Conservation (phyloP, 202 grass and related monocot species). For the Setaria italica region DNA sequence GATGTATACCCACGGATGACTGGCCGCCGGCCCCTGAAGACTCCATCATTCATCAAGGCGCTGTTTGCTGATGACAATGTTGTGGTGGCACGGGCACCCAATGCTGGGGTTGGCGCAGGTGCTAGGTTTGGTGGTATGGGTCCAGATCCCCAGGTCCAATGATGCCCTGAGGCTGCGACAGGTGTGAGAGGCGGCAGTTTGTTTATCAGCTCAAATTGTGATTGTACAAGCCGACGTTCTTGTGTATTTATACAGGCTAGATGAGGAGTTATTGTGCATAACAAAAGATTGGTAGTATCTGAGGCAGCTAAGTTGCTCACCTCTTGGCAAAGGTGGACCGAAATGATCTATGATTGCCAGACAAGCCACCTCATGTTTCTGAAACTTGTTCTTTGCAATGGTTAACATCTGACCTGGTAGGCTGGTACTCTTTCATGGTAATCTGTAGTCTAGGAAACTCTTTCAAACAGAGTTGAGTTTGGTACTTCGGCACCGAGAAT, state of each 20-base stretch:
- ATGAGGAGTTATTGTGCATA: constrained; percentile 65
- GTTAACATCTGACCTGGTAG: constrained; percentile 41
- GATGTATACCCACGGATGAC: constrained; percentile 95
- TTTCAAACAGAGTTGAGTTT: neutral
- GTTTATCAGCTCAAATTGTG: constrained; percentile 28
- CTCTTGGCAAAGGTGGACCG: constrained; percentile 2
- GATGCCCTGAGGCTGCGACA: constrained; percentile 5
- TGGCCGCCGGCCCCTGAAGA: constrained; percentile 79
- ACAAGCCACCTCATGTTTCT: neutral
- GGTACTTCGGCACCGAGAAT: neutral
- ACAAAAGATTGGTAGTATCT: constrained; percentile 43
- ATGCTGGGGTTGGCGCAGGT: constrained; percentile 51
- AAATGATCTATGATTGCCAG: constrained; percentile 22
- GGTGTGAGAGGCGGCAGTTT: constrained; percentile 20
- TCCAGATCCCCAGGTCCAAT: constrained; percentile 48
- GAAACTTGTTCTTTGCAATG: neutral
- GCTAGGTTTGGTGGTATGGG: constrained; percentile 59
- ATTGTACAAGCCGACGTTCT: constrained; percentile 47
- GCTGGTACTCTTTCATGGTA: neutral
- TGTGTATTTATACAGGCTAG: constrained; percentile 57
- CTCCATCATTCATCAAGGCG: constrained; percentile 86
- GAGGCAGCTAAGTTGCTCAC: constrained; percentile 32
- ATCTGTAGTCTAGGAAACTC: neutral
- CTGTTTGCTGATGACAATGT: constrained; percentile 87
- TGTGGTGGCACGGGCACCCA: constrained; percentile 61